Evolutionary conservation across 179 eudicot species (phyloP).

Genomic region (Camellia oleifera): DNA sequence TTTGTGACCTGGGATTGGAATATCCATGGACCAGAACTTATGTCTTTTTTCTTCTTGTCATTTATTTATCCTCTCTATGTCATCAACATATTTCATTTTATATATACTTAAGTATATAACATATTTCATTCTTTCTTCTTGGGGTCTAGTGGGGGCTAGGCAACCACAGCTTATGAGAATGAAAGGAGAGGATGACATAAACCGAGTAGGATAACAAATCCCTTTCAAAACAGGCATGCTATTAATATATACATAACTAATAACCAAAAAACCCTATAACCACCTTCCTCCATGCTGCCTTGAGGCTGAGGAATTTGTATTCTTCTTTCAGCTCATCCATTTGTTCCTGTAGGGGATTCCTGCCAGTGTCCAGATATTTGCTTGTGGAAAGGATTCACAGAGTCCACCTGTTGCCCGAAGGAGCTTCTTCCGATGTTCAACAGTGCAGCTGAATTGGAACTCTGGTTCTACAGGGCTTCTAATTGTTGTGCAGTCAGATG

Average conservation of each 20-base stretch:
- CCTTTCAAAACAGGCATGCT: background rate
- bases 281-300: background rate
- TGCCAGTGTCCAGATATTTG: constrained; percentile 88
- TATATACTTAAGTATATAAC: background rate
- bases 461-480: constrained; percentile 85
- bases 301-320: constrained; percentile 14
- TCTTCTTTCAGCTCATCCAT: background rate
- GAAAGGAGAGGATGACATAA: background rate
- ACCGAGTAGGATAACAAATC: background rate
- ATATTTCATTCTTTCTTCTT: background rate
- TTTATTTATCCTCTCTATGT: background rate
- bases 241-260: background rate
- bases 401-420: constrained; percentile 82
- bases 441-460: constrained; percentile 87
- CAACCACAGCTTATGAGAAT: background rate
- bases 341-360: constrained; percentile 74
- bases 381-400: constrained; percentile 55
- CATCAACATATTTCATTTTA: background rate
- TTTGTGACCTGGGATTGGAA: background rate
- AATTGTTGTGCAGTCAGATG: constrained; percentile 89
- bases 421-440: constrained; percentile 90
- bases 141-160: background rate
- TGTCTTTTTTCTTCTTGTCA: background rate
- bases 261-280: background rate
- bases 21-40: background rate